A percentile compares a stretch with the other conserved stretches of the same genome.
phyloP scores from a whole-genome alignment of 2,329 filamentous ascomycete genomes.

The Fusarium cyanostomum region DNA sequence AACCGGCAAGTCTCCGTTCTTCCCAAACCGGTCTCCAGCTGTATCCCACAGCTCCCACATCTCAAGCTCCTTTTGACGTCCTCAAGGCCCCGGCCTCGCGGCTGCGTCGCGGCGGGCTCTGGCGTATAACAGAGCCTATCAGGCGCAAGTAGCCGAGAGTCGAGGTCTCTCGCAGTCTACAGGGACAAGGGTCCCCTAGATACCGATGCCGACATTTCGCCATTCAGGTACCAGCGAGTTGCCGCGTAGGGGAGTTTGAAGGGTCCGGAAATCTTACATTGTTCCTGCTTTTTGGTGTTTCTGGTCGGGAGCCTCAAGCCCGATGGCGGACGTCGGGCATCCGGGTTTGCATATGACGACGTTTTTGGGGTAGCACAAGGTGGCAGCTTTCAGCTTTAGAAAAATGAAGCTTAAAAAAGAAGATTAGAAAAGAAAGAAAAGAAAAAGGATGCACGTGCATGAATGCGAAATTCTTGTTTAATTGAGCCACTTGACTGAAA shows the following conservation, averaged over 20 bases:
- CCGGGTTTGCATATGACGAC: neutral
- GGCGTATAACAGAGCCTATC: constrained; percentile 38
- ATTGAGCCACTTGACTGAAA: neutral
- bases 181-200: constrained; percentile 27
- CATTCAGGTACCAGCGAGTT: constrained; percentile 21
- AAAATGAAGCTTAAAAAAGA: neutral
- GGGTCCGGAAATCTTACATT: neutral
- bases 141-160: constrained; percentile 15
- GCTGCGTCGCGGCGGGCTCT: constrained; percentile 11
- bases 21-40: neutral
- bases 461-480: neutral
- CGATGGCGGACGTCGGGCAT: constrained; percentile 6
- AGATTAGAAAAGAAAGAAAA: neutral
- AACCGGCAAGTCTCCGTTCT: constrained; percentile 36
- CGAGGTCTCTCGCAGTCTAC: constrained; percentile 2
- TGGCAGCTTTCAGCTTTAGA: neutral
- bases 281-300: constrained; percentile 7
- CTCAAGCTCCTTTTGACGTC: constrained; percentile 5
- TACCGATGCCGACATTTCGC: constrained; percentile 27
- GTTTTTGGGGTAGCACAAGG: neutral
- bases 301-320: constrained; percentile 4
- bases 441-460: neutral
- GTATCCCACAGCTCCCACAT: neutral
- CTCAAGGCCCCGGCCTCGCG: constrained; percentile 9
- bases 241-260: neutral